A percentile compares a stretch with the other conserved stretches of the same genome.
Conservation (phyloP, 805 yeast genomes). For the Candida alai region DNA sequence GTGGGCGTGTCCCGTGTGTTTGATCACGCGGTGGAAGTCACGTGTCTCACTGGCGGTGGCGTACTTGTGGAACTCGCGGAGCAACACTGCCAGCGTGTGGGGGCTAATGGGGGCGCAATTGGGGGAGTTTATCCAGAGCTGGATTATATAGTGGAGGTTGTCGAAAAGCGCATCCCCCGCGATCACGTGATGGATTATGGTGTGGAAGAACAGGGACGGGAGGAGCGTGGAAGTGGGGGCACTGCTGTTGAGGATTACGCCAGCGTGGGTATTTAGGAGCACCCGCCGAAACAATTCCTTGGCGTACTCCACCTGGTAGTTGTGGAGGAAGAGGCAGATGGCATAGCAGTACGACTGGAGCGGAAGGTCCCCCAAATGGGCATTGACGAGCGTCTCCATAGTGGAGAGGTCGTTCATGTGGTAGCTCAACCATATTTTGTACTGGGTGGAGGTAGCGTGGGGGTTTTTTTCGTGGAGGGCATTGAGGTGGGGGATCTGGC, state of each 20-base stretch:
- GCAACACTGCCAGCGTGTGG: constrained; percentile 22
- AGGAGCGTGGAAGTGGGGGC: constrained; percentile 9
- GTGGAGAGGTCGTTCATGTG: constrained; percentile 29
- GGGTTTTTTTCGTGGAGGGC: constrained; percentile 13
- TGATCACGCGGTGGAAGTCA: constrained; percentile 17
- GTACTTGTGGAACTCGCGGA: constrained; percentile 25
- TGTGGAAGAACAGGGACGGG: constrained; percentile 22
- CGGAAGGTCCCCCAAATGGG: constrained; percentile 11
- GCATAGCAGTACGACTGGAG: constrained; percentile 25
- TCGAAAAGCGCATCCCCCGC: constrained; percentile 30
- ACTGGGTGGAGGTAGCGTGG: constrained; percentile 15
- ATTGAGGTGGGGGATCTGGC: constrained; percentile 21
- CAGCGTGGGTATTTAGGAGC: constrained; percentile 8
- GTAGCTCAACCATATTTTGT: constrained; percentile 32
- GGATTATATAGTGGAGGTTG: constrained; percentile 18
- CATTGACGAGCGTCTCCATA: constrained; percentile 2
- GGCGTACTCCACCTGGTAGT: constrained; percentile 31
- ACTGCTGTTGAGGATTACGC: constrained; percentile 1
- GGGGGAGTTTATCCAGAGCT: constrained; percentile 24
- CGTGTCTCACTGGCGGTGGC: constrained; percentile 26
- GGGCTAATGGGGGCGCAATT: constrained; percentile 23
- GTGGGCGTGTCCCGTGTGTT: constrained; percentile 15
- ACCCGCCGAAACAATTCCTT: constrained; percentile 23
- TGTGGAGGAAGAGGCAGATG: constrained; percentile 26
- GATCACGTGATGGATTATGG: constrained; percentile 21